Evolutionary conservation across 2,329 filamentous ascomycete genomes (phyloP), one percentile per base, ranked within the genome.

Genomic region (Monilinia polystroma): DNA sequence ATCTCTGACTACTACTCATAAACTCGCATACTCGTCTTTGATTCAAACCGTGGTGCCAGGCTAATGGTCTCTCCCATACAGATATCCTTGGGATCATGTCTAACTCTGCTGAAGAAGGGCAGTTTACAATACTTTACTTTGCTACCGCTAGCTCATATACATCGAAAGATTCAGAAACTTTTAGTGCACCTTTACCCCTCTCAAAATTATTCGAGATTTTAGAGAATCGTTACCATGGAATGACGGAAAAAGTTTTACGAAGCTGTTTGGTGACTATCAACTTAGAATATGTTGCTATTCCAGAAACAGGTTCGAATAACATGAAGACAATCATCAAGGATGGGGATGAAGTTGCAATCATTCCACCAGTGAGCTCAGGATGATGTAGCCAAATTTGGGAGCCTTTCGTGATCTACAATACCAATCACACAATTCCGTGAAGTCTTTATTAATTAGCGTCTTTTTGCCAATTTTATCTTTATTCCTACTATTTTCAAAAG

Each of bases 341-440:
- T 69, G 90, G 89, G 38, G 92, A 96, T 75, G 92, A 96, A 79
- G 91, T 96, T 66, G 92, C 90, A 53, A 90, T 96, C 47, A 94
- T 96, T 67, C 92, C 92, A 45, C 92, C 92, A 12, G 92, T 96
- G 71, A 96, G 92, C 81, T 93, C 92, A 49, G 92, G 92, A 5
- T 95, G 77, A 84, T 14, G 14, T 56, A 56, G 18, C n/a, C 6
- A 38, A 38, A 56, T 23, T 41, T 56, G 29, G n/a, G 58, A 38
- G 45, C 45, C 29, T 38, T 41, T 16, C 16, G 45, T 62, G 58
- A 62, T 62, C 14, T 26, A 20, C 32, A n/a, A 51, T 51, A 26
- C 8, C n/a, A 38, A 20, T 38, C 16, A 58, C 26, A 20, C 41
- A 51, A 16, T 32, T 35, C 23, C 12, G 43, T 59, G 45, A 62